Conservation (phyloP, 1,284 basidiomycete species). For the Cryptococcus sp. region DNA sequence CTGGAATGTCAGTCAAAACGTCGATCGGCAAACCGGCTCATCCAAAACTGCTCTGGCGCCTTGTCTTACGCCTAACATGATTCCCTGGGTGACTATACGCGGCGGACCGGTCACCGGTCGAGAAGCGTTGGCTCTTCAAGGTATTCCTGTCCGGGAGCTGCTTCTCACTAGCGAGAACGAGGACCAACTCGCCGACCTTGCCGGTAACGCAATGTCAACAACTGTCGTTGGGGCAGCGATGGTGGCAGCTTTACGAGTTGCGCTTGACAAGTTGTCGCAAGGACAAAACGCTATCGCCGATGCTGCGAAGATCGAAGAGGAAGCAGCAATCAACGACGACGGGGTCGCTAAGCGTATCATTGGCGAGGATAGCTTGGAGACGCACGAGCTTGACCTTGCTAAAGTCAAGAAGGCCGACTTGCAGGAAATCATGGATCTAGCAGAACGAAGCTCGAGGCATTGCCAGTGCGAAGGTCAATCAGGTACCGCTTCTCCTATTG, state of each 20-base stretch:
- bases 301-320: constrained; percentile 53
- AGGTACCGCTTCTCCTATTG: constrained; percentile 69
- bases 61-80: constrained; percentile 93
- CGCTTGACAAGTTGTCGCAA: constrained; percentile 64
- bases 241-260: constrained; percentile 73
- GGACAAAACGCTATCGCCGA: constrained; percentile 60
- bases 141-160: constrained; percentile 86
- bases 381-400: constrained; percentile 68
- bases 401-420: constrained; percentile 60
- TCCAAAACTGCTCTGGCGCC: constrained; percentile 80
- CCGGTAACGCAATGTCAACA: constrained; percentile 95
- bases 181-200: constrained; percentile 90
- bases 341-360: constrained; percentile 62
- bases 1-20: constrained; percentile 98
- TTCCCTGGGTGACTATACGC: constrained; percentile 91
- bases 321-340: constrained; percentile 52
- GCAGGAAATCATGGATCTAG: constrained; percentile 63
- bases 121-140: constrained; percentile 90
- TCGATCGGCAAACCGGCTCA: constrained; percentile 82
- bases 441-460: constrained; percentile 71
- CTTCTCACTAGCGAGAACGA: constrained; percentile 89
- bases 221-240: constrained; percentile 93
- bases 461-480: constrained; percentile 87
- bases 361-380: constrained; percentile 67
- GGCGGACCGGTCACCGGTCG: constrained; percentile 95